These are phyloP conservation scores for Podaxis rugospora DNA, from an alignment of 768 basidiomycete genomes.

Conservation along the genomic window DNA sequence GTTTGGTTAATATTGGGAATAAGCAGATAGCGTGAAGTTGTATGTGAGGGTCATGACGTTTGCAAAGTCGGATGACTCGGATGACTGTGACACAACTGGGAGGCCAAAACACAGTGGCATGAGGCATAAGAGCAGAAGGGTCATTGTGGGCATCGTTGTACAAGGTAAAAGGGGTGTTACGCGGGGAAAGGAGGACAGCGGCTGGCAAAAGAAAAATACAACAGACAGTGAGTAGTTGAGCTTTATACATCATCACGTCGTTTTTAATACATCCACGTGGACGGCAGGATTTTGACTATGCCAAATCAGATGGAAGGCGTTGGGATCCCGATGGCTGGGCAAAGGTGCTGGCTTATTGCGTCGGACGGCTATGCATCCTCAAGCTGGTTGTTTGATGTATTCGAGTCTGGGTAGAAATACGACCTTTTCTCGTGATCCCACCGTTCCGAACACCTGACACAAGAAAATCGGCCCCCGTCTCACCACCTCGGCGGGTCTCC, in stretches of 20 bases:
- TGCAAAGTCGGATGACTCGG: not conserved
- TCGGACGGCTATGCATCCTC: not conserved
- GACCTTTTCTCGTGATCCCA: too few species aligned
- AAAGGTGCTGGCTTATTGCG: not conserved
- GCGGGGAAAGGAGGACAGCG: not conserved
- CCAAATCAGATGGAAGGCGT: conserved; percentile 1
- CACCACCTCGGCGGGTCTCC: too few species aligned
- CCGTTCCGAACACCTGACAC: too few species aligned
- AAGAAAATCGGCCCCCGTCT: too few species aligned
- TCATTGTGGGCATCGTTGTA: not conserved
- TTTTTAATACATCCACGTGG: not conserved
- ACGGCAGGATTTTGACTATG: not conserved
- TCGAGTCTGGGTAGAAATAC: too few species aligned
- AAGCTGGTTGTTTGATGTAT: too few species aligned
- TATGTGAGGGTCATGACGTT: conserved; percentile 18
- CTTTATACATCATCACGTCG: not conserved
- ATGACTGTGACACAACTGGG: not conserved
- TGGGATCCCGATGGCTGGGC: not conserved
- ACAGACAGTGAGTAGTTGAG: not conserved
- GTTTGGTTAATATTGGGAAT: conserved; percentile 38
- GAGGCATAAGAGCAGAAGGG: not conserved
- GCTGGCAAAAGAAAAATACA: not conserved
- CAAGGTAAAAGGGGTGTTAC: not conserved
- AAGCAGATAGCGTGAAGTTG: conserved; percentile 44
- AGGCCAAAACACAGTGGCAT: not conserved